Conservation (phyloP, 306 rosid genomes). For the Prunus campanulata region DNA sequence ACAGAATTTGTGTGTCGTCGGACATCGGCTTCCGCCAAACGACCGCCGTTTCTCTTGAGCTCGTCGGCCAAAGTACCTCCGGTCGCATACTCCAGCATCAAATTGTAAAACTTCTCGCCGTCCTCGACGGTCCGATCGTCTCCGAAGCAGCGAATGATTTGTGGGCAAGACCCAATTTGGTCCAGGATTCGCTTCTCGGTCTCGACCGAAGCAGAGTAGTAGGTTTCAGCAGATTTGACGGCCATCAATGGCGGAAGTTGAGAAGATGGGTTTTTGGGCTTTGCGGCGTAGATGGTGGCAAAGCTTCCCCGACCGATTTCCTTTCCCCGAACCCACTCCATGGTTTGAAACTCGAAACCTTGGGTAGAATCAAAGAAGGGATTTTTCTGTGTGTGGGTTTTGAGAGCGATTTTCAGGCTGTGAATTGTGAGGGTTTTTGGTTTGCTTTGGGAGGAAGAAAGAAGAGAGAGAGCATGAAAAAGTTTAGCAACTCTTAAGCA, state of each 20-base stretch:
- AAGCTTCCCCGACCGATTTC: constrained; percentile 69
- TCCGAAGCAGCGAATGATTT: constrained; percentile 50
- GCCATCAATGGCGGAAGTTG: constrained; percentile 35
- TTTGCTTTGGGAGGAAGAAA: constrained; percentile 2
- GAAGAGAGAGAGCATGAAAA: background rate
- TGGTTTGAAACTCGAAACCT: background rate
- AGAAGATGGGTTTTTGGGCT: constrained; percentile 11
- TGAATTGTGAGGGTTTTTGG: background rate
- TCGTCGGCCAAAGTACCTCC: constrained; percentile 56
- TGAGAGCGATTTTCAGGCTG: too few relatives aligned
- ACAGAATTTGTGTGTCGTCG: constrained; percentile 45
- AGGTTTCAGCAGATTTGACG: constrained; percentile 45
- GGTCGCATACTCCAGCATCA: constrained; percentile 67
- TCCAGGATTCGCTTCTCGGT: constrained; percentile 58
- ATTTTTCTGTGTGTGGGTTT: background rate
- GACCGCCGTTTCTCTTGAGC: constrained; percentile 44
- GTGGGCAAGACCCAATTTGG: constrained; percentile 41
- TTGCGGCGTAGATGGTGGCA: constrained; percentile 57
- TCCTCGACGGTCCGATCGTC: constrained; percentile 39
- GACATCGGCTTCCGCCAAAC: constrained; percentile 40
- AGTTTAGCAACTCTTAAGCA: background rate
- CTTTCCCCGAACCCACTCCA: constrained; percentile 83
- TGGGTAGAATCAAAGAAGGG: background rate
- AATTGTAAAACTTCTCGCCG: constrained; percentile 40
- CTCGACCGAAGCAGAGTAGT: constrained; percentile 30